Conservation (phyloP, 371 early-diverging fungal genomes). For the Rhizopus arrhizus region DNA sequence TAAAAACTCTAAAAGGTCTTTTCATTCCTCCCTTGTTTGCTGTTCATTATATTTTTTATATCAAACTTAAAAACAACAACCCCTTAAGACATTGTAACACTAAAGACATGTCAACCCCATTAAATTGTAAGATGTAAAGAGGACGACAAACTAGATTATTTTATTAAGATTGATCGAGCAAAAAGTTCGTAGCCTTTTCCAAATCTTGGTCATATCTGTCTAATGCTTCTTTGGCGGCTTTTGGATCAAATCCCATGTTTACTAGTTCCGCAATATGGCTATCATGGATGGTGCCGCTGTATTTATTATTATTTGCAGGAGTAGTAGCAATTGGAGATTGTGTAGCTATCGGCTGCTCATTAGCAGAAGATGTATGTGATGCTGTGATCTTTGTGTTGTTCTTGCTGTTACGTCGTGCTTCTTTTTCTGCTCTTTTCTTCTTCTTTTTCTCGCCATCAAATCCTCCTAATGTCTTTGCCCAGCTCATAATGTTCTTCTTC, state of each 20-base stretch:
- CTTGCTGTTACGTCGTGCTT: neutral
- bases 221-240: conserved; percentile 64
- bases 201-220: conserved; percentile 70
- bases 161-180: conserved; percentile 55
- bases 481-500: conserved; percentile 29
- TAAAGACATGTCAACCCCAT: no score
- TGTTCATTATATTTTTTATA: no score
- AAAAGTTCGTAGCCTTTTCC: conserved; percentile 71
- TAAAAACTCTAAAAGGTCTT: no score
- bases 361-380: neutral
- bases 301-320: conserved; percentile 8
- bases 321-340: conserved; percentile 3
- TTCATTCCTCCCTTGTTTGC: no score
- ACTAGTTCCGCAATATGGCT: conserved; percentile 53
- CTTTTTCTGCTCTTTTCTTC: conserved; percentile 24
- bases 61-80: no score
- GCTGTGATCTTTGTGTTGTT: neutral
- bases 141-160: neutral
- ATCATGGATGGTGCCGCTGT: conserved; percentile 28
- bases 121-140: no score
- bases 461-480: conserved; percentile 43
- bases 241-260: conserved; percentile 68
- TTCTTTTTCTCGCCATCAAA: conserved; percentile 28
- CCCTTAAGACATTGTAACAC: no score
- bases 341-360: neutral